These are phyloP conservation scores for Verticillium longisporum DNA, from an alignment of 2,329 filamentous ascomycete species.

Conservation along the genomic window DNA sequence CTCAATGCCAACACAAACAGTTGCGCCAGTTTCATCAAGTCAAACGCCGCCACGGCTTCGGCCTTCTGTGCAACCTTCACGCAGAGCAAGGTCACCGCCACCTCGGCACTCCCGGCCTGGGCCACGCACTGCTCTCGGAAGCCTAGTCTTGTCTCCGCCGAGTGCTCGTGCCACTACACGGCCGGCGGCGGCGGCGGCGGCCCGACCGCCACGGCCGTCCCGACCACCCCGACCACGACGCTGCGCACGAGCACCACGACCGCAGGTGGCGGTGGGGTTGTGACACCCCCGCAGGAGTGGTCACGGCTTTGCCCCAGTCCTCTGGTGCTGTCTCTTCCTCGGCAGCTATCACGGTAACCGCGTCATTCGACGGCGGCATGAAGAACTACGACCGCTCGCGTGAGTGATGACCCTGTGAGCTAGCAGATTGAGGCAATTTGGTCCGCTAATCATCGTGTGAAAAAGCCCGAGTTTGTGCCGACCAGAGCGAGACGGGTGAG, in stretches of 20 bases:
- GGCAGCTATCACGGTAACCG: constrained; percentile 29
- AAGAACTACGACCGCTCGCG: constrained; percentile 36
- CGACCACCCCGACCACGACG: constrained; percentile 6
- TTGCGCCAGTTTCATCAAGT: constrained; percentile 24
- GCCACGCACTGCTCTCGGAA: constrained; percentile 19
- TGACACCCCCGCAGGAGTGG: constrained; percentile 9
- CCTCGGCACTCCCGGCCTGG: constrained; percentile 19
- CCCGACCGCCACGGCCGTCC: constrained; percentile 2
- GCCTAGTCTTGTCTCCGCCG: constrained; percentile 21
- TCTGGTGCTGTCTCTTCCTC: constrained; percentile 28
- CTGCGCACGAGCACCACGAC: constrained; percentile 3
- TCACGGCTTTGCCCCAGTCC: constrained; percentile 27
- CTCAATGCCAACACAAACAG: constrained; percentile 19
- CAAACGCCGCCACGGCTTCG: constrained; percentile 20
- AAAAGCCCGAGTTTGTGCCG: constrained; percentile 26
- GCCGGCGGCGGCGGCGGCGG: constrained; percentile 5
- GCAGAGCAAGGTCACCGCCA: constrained; percentile 17
- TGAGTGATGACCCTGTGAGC: constrained; percentile 12
- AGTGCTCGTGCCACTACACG: constrained; percentile 20
- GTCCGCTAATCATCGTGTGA: not conserved
- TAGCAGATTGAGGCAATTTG: not conserved
- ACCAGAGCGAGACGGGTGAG: constrained; percentile 34
- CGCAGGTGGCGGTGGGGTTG: not conserved
- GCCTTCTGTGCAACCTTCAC: constrained; percentile 26
- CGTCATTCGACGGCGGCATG: constrained; percentile 38